Base-by-base conservation (phyloP, 352 stramenopile species). In the Blastocystis sp. region DNA sequence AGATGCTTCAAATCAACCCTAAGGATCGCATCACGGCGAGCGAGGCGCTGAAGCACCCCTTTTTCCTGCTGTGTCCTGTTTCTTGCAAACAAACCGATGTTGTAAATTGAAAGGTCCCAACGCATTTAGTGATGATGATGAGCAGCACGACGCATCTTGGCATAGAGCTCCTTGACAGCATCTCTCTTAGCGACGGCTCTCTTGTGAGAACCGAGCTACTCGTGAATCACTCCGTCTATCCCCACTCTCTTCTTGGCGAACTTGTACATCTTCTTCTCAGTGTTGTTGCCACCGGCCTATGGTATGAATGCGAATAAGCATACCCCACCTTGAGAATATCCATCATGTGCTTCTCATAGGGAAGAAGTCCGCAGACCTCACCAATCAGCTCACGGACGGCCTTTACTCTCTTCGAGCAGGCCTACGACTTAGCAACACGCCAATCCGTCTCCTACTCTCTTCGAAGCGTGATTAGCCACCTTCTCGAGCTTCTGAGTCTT, bases 251-350 rank as follows among this genome's bases (percentile, higher is more conserved):
- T 80, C 70, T 80, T 80, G 40, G 70, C 70, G 59, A 80, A 80
- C 70, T 80, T 80, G 76, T 87, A 87, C 61, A 87, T 70, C 64
- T 76, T 87, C 76, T 87, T 87, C n/a, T 87, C 76, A 6, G 64
- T 76, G 54, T 87, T 87, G 59, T 87, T 87, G 38, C 76, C 76
- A n/a, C 76, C 76, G 9, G 76, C 76, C 76, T 87, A 76, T 62
- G 11, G 7, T 4, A 43, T 38, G 57, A 9, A 74, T 1, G 9
- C n/a, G 17, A 19, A 11, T 2, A n/a, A 17, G 17, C 9, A 19
- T 24, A 21, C 28, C 0, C 34, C 34, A 87, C 76, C 76, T 87
- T 87, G 38, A 87, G 76, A 62, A 76, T 70, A 71, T 87, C 76
- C 76, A 87, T 87, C 76, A 87, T 34, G 59, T 87, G 76, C 64